Conservation (phyloP, 2,329 filamentous ascomycete genomes). For the Ophiostoma australiae region DNA sequence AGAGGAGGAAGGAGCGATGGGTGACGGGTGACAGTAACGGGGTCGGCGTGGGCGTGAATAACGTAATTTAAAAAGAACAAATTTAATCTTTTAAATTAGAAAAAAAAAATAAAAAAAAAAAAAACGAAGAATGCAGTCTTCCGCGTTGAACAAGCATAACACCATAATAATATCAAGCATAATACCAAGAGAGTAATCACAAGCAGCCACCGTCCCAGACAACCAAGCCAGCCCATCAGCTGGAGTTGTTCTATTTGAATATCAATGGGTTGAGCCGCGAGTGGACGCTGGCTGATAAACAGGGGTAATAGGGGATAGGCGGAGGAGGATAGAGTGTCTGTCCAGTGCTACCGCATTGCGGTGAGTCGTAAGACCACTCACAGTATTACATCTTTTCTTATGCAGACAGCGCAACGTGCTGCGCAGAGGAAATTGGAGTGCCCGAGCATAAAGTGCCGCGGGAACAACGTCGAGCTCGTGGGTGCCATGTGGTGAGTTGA, state of each 20-base stretch:
- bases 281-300: not conserved
- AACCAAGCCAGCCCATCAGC: not conserved
- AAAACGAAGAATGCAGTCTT: not conserved
- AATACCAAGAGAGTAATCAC: not conserved
- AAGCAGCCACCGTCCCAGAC: not conserved
- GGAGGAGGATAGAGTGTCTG: too few species aligned
- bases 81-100: not conserved
- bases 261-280: conserved; percentile 7
- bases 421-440: not conserved
- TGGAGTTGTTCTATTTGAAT: not conserved
- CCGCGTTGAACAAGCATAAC: not conserved
- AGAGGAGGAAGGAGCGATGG: not conserved
- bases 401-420: not conserved
- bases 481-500: not conserved
- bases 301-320: not conserved
- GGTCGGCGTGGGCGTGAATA: not conserved
- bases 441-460: not conserved
- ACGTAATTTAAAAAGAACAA: not conserved
- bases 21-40: not conserved
- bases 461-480: not conserved
- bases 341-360: not conserved
- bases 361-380: too few species aligned
- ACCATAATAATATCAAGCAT: not conserved
- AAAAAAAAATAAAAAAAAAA: not conserved
- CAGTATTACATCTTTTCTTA: too few species aligned